Evolutionary conservation across 2,329 filamentous ascomycete genomes (phyloP).

Genomic region (Colletotrichum sp.): DNA sequence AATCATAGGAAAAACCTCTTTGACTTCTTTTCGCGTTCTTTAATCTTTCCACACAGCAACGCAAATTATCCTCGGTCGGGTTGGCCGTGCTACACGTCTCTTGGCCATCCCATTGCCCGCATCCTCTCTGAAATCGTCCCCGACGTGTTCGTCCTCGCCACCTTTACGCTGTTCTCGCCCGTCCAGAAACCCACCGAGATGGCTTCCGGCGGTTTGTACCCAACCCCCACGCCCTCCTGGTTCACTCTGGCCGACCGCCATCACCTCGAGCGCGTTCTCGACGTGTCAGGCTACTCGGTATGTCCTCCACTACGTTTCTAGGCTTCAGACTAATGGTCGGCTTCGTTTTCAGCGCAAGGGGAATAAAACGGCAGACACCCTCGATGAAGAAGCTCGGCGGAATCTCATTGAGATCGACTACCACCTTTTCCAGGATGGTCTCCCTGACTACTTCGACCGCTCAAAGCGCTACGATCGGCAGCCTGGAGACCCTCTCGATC

Average conservation of each 20-base stretch:
- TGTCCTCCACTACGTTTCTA: not conserved
- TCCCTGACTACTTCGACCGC: conserved; percentile 5
- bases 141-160: not conserved
- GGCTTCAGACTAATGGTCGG: not conserved
- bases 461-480: not conserved
- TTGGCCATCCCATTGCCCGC: not conserved
- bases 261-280: not conserved
- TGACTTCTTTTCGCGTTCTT: not conserved
- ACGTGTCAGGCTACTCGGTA: not conserved
- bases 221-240: not conserved
- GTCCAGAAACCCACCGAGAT: not conserved
- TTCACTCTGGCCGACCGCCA: not conserved
- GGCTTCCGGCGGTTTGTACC: not conserved
- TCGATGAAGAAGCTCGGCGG: not conserved
- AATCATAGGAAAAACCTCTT: not conserved
- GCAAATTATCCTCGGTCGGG: not conserved
- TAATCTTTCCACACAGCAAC: not conserved
- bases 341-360: not conserved
- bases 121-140: not conserved
- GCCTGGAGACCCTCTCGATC: conserved; percentile 9
- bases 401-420: conserved; percentile 8
- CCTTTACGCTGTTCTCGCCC: not conserved
- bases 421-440: conserved; percentile 1
- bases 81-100: not conserved
- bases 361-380: not conserved